Conservation (phyloP, 306 rosid species). For the Corylus avellana region DNA sequence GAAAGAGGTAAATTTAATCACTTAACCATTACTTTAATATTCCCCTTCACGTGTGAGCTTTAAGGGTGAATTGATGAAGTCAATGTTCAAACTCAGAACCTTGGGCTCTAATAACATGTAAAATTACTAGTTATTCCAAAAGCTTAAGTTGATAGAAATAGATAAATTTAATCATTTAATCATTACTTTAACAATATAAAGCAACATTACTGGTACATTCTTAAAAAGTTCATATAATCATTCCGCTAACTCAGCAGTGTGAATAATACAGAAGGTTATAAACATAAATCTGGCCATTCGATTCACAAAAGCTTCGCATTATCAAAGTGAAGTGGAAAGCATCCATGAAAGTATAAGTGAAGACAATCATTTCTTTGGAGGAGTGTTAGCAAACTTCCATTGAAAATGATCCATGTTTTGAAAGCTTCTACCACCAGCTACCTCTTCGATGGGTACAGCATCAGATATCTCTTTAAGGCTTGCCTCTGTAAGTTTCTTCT, state of each 20-base stretch:
- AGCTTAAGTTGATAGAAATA: too few relatives aligned
- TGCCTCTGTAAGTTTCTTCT: conserved; percentile 14
- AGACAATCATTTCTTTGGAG: background rate
- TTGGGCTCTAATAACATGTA: too few relatives aligned
- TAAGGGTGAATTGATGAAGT: too few relatives aligned
- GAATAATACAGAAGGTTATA: background rate
- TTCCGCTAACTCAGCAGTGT: background rate
- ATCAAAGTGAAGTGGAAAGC: background rate
- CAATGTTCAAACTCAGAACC: too few relatives aligned
- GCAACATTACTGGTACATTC: background rate
- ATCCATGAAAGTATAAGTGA: background rate
- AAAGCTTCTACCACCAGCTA: background rate
- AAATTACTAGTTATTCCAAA: too few relatives aligned
- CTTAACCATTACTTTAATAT: too few relatives aligned
- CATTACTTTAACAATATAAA: background rate
- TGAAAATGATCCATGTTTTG: background rate
- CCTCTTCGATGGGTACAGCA: conserved; percentile 1
- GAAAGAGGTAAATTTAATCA: too few relatives aligned
- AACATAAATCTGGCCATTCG: background rate
- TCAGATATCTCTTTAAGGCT: conserved; percentile 17
- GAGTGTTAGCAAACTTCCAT: conserved; percentile 31
- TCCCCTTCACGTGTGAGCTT: too few relatives aligned
- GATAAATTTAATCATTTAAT: background rate
- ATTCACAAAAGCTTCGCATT: background rate
- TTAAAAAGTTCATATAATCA: background rate